Evolutionary conservation across 257 asterid genomes (phyloP), one percentile per base, ranked within the genome.

Genomic region (Haberlea rhodopensis): DNA sequence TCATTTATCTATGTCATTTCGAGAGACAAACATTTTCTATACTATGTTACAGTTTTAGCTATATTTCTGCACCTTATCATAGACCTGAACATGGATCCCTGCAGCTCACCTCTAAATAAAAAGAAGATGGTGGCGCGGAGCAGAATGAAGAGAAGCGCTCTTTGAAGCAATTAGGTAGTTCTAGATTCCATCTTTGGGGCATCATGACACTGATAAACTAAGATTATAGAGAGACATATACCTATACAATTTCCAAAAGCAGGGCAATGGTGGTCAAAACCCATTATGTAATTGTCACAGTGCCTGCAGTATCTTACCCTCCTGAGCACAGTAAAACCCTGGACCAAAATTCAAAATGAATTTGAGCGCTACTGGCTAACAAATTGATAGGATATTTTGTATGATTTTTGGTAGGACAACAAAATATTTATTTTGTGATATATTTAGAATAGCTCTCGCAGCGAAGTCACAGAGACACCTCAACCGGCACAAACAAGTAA

Each of bases 211-310:
- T 8, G n/a, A 37, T 37, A 37, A 37, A 11, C 46, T 11, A 37
- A 37, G 11, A 10, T 37, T 37, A 11, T 27, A 43, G 40, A 61
- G 18, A 52, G 24, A 37, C 3, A 3, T 26, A 60, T 79, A 83
- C 89, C 89, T 67, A 83, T 73, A 60, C 89, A 83, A 71, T 78
- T 83, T 62, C 86, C 89, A 63, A 83, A 83, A 65, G 86, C 89
- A 68, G 89, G 86, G 67, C 89, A 83, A 65, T 83, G 89, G 74
- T 83, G 89, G 69, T 83, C 89, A 68, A 83, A 80, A 25, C 81
- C 81, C 66, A 68, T 28, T 63, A 83, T 76, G 73, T 78, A 66
- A 24, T 68, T 75, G 63, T 76, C 70, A 78, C 89, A 83, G 60
- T 68, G 72, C 76, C 66, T 73, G 78, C 89, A 83, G 60, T 78